These are phyloP conservation scores for Aspergillus sp. DNA, from an alignment of 2,329 filamentous ascomycete genomes.

Conservation along the genomic window DNA sequence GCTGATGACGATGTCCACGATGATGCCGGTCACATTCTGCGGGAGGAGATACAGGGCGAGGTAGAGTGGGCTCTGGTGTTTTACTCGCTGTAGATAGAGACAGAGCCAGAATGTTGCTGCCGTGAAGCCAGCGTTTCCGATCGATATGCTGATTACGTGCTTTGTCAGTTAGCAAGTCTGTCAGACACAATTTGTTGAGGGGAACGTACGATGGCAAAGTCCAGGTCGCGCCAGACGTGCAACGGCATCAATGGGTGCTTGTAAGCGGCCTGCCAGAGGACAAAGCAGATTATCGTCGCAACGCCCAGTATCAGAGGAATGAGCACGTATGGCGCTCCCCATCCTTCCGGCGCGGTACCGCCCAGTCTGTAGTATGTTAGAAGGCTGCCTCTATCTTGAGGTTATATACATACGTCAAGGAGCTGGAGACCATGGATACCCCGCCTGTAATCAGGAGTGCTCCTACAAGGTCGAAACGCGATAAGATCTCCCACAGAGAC, in stretches of 20 bases:
- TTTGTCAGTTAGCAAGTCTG: not conserved
- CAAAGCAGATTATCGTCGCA: constrained; percentile 54
- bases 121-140: constrained; percentile 43
- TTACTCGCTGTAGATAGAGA: constrained; percentile 62
- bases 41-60: constrained; percentile 65
- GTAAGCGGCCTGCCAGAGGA: constrained; percentile 60
- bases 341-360: constrained; percentile 59
- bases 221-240: constrained; percentile 57
- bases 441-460: constrained; percentile 61
- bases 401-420: constrained; percentile 40
- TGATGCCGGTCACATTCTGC: constrained; percentile 60
- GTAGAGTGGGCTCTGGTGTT: constrained; percentile 52
- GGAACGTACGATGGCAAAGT: constrained; percentile 60
- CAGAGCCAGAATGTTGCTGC: constrained; percentile 62
- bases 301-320: constrained; percentile 60
- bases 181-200: constrained; percentile 49
- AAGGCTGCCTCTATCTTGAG: not conserved
- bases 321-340: constrained; percentile 62
- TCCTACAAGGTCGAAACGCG: constrained; percentile 58
- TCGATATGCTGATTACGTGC: not conserved
- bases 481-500: not conserved
- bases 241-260: constrained; percentile 53
- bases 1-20: constrained; percentile 63
- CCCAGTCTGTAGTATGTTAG: constrained; percentile 35
- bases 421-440: constrained; percentile 63